Percentiles rank a stretch among this genome's conserved stretches.
Evolutionary conservation across 495 filamentous ascomycete genomes (phyloP).

Genomic region (Lasiosphaeria miniovina): DNA sequence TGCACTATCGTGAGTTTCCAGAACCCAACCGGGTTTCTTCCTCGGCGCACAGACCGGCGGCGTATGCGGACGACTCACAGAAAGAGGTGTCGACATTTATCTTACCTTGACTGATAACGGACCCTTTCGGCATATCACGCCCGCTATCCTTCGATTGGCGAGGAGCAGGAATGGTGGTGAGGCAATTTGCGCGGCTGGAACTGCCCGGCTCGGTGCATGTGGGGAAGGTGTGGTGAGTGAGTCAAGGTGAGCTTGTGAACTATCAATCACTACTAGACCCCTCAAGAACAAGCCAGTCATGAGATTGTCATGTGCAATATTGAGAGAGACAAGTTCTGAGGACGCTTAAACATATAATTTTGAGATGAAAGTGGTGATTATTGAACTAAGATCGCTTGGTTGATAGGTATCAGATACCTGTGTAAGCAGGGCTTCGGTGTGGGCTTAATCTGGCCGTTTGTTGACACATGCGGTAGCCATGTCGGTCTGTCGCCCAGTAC

Average conservation of each 20-base stretch:
- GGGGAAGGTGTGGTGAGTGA: not conserved
- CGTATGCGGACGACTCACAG: not conserved
- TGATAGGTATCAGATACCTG: too few species aligned
- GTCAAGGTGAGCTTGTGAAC: not conserved
- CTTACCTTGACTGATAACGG: constrained; percentile 1
- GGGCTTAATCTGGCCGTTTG: too few species aligned
- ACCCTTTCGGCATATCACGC: not conserved
- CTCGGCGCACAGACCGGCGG: constrained; percentile 13
- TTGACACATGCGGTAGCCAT: too few species aligned
- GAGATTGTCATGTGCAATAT: too few species aligned
- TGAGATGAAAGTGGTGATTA: too few species aligned
- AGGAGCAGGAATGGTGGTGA: not conserved
- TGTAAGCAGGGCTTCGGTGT: too few species aligned
- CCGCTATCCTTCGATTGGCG: not conserved
- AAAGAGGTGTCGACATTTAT: constrained; percentile 1
- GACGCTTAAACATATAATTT: too few species aligned
- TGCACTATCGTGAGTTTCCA: not conserved
- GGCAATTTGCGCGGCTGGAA: not conserved
- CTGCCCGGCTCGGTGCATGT: not conserved
- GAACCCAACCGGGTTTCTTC: constrained; percentile 15
- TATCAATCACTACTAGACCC: too few species aligned
- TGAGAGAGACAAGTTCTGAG: too few species aligned
- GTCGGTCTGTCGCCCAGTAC: too few species aligned
- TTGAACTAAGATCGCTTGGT: too few species aligned
- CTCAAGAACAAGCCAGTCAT: too few species aligned